Evolutionary conservation across 1,284 basidiomycete genomes (phyloP).

Genomic region (Fomitopsis palustris): DNA sequence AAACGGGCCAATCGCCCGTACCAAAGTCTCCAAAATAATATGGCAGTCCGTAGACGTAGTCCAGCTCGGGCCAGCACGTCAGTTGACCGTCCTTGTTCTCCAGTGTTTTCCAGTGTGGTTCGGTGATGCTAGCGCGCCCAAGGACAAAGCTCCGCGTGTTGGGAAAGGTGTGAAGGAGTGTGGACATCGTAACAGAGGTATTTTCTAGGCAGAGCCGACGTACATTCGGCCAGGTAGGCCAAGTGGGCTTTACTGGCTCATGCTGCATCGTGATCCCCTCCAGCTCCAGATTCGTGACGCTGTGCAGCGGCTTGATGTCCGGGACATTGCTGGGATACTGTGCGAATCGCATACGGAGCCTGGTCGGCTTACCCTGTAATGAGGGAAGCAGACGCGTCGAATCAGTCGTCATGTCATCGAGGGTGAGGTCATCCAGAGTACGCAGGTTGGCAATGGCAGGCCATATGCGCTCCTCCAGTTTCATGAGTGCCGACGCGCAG

Average conservation of each 20-base stretch:
- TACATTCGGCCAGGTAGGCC: neutral
- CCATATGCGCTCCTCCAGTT: neutral
- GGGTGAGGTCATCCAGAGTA: neutral
- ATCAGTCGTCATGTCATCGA: neutral
- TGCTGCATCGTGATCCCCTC: slow-evolving; percentile 1
- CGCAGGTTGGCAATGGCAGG: neutral
- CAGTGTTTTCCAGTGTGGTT: neutral
- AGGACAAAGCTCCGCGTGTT: neutral
- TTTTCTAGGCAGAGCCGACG: neutral
- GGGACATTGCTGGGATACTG: neutral
- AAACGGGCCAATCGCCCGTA: neutral
- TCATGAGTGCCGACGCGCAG: neutral
- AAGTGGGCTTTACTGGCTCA: neutral
- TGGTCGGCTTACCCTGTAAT: neutral
- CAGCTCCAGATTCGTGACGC: neutral
- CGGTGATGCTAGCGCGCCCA: neutral
- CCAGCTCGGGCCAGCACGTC: neutral
- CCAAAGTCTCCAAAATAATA: neutral
- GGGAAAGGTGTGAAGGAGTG: neutral
- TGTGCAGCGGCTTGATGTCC: neutral
- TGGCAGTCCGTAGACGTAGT: slow-evolving; percentile 1
- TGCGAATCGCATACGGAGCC: slow-evolving; percentile 1
- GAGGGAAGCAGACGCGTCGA: neutral
- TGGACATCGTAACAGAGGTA: neutral
- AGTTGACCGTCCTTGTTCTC: neutral